Conservation (phyloP, 2,329 filamentous ascomycete genomes). For the Epichloe gansuensis region DNA sequence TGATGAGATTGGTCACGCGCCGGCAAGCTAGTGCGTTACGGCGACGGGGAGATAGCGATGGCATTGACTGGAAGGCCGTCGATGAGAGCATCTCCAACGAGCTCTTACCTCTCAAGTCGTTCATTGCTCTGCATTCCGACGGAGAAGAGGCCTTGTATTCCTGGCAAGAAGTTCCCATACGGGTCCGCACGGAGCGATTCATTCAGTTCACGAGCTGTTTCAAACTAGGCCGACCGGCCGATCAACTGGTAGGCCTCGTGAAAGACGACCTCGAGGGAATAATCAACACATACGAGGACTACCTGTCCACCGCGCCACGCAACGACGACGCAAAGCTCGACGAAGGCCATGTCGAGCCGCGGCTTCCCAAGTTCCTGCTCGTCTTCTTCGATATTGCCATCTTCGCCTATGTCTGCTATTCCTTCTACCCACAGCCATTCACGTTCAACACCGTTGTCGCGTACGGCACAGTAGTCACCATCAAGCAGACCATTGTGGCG, state of each 20-base stretch:
- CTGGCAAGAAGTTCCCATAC: conserved; percentile 8
- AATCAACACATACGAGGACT: conserved; percentile 11
- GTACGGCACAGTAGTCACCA: conserved; percentile 10
- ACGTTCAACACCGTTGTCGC: conserved; percentile 13
- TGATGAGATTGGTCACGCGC: conserved; percentile 7
- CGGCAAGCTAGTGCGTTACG: conserved; percentile 7
- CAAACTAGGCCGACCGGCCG: conserved; percentile 10
- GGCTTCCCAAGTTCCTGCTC: conserved; percentile 9
- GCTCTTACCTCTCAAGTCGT: conserved; percentile 5
- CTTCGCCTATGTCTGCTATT: conserved; percentile 12
- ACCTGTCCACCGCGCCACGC: conserved; percentile 3
- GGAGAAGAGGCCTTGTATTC: neutral
- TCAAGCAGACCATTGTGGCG: conserved; percentile 11
- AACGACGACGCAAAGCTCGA: neutral
- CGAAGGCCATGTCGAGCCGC: conserved; percentile 9
- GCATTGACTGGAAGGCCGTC: conserved; percentile 6
- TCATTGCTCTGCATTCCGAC: neutral
- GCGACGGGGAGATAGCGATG: neutral
- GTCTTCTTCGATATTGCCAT: conserved; percentile 10
- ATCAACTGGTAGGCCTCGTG: conserved; percentile 10
- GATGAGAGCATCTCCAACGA: conserved; percentile 7
- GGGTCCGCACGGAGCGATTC: conserved; percentile 9
- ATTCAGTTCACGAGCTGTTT: conserved; percentile 10
- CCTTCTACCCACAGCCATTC: conserved; percentile 11
- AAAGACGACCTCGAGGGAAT: conserved; percentile 11